Evolutionary conservation across 2,329 filamentous ascomycete genomes (phyloP), one percentile per base, ranked within the genome.

Genomic region (Aspergillus ochraceus): DNA sequence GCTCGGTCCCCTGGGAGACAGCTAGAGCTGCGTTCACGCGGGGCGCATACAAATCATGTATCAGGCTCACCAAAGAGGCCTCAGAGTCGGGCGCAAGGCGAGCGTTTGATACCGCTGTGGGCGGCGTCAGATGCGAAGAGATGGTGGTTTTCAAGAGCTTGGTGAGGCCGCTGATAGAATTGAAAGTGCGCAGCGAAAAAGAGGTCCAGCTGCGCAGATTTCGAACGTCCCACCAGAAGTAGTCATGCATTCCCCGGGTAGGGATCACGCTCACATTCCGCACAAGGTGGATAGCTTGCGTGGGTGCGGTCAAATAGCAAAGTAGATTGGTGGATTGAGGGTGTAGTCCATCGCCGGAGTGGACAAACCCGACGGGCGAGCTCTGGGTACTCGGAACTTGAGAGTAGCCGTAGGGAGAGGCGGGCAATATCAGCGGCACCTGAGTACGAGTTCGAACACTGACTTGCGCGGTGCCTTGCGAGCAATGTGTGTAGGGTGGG

Each of bases 151-250:
- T 86, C 60, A 97, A 86, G 22, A 96, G 85, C 22, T 85, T 82
- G 6, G 88, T 83, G 24, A 95, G 88, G 32, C 87, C 88, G 0
- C 89, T 90, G 50, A 96, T 86, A 6, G 86, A 81, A 66, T 89
- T 83, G 72, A 97, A 88, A 59, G 88, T 87, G 56, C 83, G 76
- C 11, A 90, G 80, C 65, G 86, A 91, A 84, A 97, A 97, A 67
- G 86, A 84, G 54, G 84, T 85, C 94, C 94, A 97, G 62, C 87
- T 84, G 63, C 91, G 87, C 66, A 97, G 82, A 73, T 96, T 94
- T 67, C 94, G 90, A 60, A 96, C 85, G 71, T 98, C 94, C 90
- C 92, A 97, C 94, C 94, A 98, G 76, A 94, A 97, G 79, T 96
- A 88, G 74, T 89, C 91, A 69, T 89, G 76, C 83, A 85, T 70